Conservation (phyloP, 768 basidiomycete genomes). For the Xerocomus spinulosus region DNA sequence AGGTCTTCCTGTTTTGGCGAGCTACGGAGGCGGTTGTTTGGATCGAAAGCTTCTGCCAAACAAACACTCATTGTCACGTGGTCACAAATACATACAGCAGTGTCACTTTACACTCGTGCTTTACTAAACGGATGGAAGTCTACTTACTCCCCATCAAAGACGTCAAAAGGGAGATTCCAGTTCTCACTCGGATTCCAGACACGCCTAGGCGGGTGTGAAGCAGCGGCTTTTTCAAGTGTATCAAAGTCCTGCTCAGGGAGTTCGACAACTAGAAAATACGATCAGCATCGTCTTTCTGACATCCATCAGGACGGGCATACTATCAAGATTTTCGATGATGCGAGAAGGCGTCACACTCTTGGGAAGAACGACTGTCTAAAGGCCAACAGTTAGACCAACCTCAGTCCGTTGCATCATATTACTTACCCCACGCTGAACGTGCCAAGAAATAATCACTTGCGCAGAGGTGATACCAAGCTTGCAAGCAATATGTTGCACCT, state of each 20-base stretch:
- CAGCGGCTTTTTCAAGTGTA: slow-evolving; percentile 37
- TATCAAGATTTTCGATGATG: slow-evolving; percentile 64
- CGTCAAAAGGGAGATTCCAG: slow-evolving; percentile 59
- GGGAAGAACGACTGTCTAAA: slow-evolving; percentile 64
- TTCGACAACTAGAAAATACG: slow-evolving; percentile 23
- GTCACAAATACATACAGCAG: neutral
- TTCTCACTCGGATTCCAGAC: slow-evolving; percentile 53
- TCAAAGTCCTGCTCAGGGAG: slow-evolving; percentile 38
- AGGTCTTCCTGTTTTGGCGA: slow-evolving; percentile 13
- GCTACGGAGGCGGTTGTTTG: slow-evolving; percentile 24
- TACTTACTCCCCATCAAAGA: slow-evolving; percentile 47
- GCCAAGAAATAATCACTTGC: slow-evolving; percentile 72
- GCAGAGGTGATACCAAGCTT: slow-evolving; percentile 69
- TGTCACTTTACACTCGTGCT: no score
- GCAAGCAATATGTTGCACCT: slow-evolving; percentile 55
- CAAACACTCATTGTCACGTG: slow-evolving; percentile 13
- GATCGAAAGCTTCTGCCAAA: slow-evolving; percentile 27
- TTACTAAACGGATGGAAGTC: neutral
- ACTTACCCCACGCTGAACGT: slow-evolving; percentile 68
- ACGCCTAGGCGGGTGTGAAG: slow-evolving; percentile 50
- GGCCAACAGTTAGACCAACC: neutral
- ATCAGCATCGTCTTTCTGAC: neutral
- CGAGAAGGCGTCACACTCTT: slow-evolving; percentile 72
- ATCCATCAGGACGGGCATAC: slow-evolving; percentile 28
- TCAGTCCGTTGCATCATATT: neutral